Evolutionary conservation across 768 basidiomycete genomes (phyloP).

Genomic region (Chalciporus pseudorubinellus): DNA sequence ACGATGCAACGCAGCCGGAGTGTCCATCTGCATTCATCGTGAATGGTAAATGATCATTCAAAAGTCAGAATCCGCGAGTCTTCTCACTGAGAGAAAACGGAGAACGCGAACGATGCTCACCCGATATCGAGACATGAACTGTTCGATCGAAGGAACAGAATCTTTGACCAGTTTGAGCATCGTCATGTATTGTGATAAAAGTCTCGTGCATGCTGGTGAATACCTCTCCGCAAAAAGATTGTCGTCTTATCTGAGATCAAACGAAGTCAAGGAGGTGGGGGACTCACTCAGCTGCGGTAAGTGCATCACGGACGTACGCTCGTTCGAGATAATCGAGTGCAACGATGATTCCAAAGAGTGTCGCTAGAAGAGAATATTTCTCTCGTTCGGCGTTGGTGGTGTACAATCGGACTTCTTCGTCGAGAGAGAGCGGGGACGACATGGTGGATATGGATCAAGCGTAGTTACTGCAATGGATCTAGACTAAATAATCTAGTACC

Average conservation of each 20-base stretch:
- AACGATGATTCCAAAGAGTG: constrained; percentile 88
- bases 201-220: constrained; percentile 89
- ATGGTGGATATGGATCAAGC: constrained; percentile 14
- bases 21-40: constrained; percentile 67
- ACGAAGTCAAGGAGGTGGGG: no score
- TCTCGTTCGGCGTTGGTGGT: constrained; percentile 87
- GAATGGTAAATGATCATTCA: background rate
- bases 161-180: constrained; percentile 95
- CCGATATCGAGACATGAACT: constrained; percentile 87
- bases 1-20: constrained; percentile 88
- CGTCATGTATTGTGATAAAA: constrained; percentile 97
- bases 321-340: constrained; percentile 92
- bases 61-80: no score
- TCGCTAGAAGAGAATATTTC: constrained; percentile 81
- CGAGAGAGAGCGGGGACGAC: constrained; percentile 54
- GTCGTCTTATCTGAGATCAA: constrained; percentile 6
- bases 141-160: constrained; percentile 79
- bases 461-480: background rate
- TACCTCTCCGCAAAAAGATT: constrained; percentile 60
- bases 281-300: constrained; percentile 86
- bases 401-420: constrained; percentile 91
- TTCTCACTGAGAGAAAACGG: no score
- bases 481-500: background rate
- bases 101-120: constrained; percentile 39
- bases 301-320: constrained; percentile 91